Conservation (phyloP, 768 basidiomycete genomes). For the Imleria badia region DNA sequence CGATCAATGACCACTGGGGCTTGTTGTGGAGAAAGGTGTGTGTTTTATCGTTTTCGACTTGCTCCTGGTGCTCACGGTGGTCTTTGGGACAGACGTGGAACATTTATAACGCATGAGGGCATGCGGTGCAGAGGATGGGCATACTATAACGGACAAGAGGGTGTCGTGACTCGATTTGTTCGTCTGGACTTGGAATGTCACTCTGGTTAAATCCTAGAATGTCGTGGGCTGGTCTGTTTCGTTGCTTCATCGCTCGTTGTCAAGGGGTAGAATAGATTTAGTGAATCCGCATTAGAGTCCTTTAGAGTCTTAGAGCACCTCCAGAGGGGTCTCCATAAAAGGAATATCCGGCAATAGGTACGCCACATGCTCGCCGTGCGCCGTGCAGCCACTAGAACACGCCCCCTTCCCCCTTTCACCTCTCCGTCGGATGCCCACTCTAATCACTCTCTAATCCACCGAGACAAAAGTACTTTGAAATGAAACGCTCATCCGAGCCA, state of each 20-base stretch:
- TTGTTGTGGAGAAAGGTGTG: slow-evolving; percentile 71
- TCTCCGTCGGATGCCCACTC: neutral
- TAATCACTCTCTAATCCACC: neutral
- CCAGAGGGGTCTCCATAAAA: slow-evolving; percentile 13
- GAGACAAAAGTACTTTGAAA: neutral
- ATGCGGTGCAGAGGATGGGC: neutral
- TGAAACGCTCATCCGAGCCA: neutral
- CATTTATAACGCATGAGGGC: slow-evolving; percentile 27
- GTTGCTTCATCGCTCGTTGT: too few species aligned
- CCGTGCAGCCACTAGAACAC: neutral
- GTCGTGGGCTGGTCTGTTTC: too few species aligned
- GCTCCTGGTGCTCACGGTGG: slow-evolving; percentile 1
- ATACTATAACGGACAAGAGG: neutral
- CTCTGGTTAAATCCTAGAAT: neutral
- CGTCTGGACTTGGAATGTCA: neutral
- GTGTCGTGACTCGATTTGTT: neutral
- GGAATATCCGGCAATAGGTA: neutral
- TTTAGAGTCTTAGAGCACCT: neutral
- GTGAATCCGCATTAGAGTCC: too few species aligned
- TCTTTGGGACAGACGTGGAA: slow-evolving; percentile 27
- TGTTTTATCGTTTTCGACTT: neutral
- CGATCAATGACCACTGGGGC: slow-evolving; percentile 77
- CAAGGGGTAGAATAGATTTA: too few species aligned
- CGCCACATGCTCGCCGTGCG: neutral
- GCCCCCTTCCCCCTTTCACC: neutral